phyloP scores from a whole-genome alignment of 192 early-diverging fungal genomes.

The Phycomyces blakesleeanus region DNA sequence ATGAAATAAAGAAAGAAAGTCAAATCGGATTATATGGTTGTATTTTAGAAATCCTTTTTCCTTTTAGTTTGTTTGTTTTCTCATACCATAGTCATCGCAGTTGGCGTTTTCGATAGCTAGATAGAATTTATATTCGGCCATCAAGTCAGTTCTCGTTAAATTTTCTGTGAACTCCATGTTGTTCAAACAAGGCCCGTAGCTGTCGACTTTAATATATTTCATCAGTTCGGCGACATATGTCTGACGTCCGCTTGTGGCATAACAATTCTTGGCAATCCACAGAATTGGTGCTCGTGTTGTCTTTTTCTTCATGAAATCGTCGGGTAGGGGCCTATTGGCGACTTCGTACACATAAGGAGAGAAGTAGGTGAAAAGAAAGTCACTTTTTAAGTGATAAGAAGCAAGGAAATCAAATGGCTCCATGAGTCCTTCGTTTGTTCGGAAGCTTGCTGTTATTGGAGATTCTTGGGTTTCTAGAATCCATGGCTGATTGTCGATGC shows the following conservation, averaged over 20 bases:
- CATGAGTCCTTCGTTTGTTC: slow-evolving; percentile 2
- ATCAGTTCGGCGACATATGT: slow-evolving; percentile 9
- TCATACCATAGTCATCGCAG: slow-evolving; percentile 25
- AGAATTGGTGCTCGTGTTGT: slow-evolving; percentile 5
- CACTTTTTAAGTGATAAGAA: slow-evolving; percentile 14
- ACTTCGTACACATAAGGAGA: slow-evolving; percentile 8
- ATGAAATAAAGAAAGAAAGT: background rate
- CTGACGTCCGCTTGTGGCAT: slow-evolving; percentile 9
- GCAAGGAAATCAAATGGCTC: slow-evolving; percentile 18
- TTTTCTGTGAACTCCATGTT: slow-evolving; percentile 3
- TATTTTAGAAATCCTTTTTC: background rate
- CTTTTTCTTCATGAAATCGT: slow-evolving; percentile 13
- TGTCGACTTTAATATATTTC: slow-evolving; percentile 16
- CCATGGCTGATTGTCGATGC: slow-evolving; percentile 6
- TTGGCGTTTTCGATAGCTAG: slow-evolving; percentile 20
- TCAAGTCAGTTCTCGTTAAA: slow-evolving; percentile 1
- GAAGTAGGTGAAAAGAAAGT: slow-evolving; percentile 11
- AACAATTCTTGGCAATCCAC: slow-evolving; percentile 22
- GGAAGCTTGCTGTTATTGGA: slow-evolving; percentile 9
- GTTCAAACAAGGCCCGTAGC: slow-evolving; percentile 19
- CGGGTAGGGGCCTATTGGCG: slow-evolving; percentile 15
- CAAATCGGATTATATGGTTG: too few relatives aligned
- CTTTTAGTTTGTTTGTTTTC: slow-evolving; percentile 4
- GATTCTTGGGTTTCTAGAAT: slow-evolving; percentile 14
- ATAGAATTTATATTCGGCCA: slow-evolving; percentile 27